phyloP scores from a whole-genome alignment of 129 eudicot species.

The Arctium minus region DNA sequence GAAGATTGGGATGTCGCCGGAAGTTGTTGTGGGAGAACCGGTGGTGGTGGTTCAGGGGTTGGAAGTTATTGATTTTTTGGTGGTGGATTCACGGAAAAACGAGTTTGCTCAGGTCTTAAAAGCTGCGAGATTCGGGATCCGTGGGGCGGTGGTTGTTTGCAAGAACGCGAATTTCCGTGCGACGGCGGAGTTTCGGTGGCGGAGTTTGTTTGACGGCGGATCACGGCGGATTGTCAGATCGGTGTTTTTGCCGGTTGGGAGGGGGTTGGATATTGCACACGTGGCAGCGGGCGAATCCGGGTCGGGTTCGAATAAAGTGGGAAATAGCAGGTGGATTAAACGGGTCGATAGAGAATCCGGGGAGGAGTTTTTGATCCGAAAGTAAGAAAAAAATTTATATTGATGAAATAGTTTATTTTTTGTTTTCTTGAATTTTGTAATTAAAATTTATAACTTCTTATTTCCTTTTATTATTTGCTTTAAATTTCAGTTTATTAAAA shows the following conservation, averaged over 20 bases:
- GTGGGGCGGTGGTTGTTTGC: slow-evolving; percentile 81
- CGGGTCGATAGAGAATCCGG: slow-evolving; percentile 49
- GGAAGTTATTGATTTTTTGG: slow-evolving; percentile 53
- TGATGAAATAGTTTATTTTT: not conserved
- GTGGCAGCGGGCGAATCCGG: slow-evolving; percentile 44
- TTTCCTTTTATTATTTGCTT: not conserved
- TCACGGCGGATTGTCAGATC: slow-evolving; percentile 59
- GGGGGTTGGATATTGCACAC: slow-evolving; percentile 71
- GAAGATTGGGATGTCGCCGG: slow-evolving; percentile 31
- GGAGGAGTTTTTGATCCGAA: slow-evolving; percentile 56
- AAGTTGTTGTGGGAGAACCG: slow-evolving; percentile 47
- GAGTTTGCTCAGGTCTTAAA: slow-evolving; percentile 36
- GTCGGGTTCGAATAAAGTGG: slow-evolving; percentile 8
- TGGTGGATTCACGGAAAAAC: slow-evolving; percentile 41
- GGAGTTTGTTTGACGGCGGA: slow-evolving; percentile 40
- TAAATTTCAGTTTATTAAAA: too few relatives aligned
- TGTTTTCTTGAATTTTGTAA: not conserved
- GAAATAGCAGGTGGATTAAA: slow-evolving; percentile 43
- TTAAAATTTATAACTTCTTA: not conserved
- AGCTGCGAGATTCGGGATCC: slow-evolving; percentile 52
- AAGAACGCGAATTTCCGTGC: slow-evolving; percentile 44
- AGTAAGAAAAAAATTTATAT: not conserved
- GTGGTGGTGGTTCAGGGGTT: slow-evolving; percentile 40
- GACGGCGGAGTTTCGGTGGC: slow-evolving; percentile 52
- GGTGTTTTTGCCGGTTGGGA: slow-evolving; percentile 69